phyloP scores from a whole-genome alignment of 2,329 filamentous ascomycete genomes.

The Pseudocercospora cruenta region DNA sequence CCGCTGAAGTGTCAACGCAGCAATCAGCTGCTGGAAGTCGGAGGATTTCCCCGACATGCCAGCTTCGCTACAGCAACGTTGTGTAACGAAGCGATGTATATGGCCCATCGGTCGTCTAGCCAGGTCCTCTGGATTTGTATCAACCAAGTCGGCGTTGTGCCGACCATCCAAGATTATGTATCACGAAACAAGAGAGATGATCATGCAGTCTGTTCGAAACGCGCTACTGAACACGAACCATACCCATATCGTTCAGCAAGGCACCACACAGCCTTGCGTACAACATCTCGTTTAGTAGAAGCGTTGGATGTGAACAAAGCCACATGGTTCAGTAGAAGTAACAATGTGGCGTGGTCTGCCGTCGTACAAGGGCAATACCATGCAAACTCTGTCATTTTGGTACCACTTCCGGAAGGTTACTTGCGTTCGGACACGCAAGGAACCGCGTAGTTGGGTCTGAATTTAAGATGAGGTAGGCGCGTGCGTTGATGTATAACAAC shows the following conservation, averaged over 20 bases:
- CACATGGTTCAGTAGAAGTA: slow-evolving; percentile 1
- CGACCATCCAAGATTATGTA: not conserved
- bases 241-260: not conserved
- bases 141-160: not conserved
- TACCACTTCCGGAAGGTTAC: slow-evolving; percentile 4
- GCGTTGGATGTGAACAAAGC: slow-evolving; percentile 4
- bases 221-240: not conserved
- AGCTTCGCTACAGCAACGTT: slow-evolving; percentile 6
- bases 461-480: slow-evolving; percentile 9
- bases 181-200: not conserved
- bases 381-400: slow-evolving; percentile 4
- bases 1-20: not conserved
- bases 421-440: slow-evolving; percentile 5
- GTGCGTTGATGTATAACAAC: not conserved
- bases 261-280: slow-evolving; percentile 11
- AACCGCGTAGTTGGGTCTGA: slow-evolving; percentile 3
- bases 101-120: not conserved
- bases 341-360: slow-evolving; percentile 5
- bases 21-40: not conserved
- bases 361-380: slow-evolving; percentile 5
- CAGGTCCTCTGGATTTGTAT: not conserved
- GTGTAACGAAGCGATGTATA: not conserved
- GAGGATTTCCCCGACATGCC: slow-evolving; percentile 5
- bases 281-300: slow-evolving; percentile 6
- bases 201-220: not conserved